These are phyloP conservation scores for Eimeria brunetti DNA, from an alignment of 169 alveolate species.

Conservation along the genomic window DNA sequence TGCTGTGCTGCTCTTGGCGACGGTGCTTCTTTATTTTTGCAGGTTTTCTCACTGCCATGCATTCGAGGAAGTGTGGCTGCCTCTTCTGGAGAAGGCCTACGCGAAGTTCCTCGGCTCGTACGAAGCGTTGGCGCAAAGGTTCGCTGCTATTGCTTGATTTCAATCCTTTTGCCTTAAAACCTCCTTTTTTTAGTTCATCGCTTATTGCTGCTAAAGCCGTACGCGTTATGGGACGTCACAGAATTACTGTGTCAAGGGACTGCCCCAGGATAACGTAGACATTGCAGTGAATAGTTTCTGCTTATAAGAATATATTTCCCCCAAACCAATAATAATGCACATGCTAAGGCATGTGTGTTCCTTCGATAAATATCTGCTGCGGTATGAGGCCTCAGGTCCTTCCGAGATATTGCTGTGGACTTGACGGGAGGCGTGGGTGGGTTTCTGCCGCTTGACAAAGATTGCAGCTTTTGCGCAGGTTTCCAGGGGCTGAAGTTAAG, in stretches of 20 bases:
- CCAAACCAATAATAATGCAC: no score
- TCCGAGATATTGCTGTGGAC: constrained; percentile 70
- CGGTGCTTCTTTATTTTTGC: background rate
- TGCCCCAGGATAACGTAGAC: background rate
- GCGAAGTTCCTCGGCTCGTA: constrained; percentile 80
- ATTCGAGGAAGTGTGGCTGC: constrained; percentile 75
- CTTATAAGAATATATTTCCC: background rate
- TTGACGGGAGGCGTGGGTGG: constrained; percentile 75
- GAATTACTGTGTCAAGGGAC: background rate
- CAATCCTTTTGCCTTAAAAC: no score
- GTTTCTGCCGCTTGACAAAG: background rate
- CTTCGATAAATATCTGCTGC: background rate
- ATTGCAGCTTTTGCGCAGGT: background rate
- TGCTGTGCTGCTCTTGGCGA: background rate
- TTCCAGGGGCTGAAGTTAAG: background rate
- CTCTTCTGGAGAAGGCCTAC: constrained; percentile 80
- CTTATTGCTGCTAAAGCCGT: no score
- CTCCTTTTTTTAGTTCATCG: no score
- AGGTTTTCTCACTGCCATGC: constrained; percentile 61
- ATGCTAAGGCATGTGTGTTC: no score
- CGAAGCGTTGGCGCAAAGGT: constrained; percentile 76
- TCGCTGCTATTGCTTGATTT: background rate
- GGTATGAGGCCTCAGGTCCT: constrained; percentile 10
- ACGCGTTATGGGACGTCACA: background rate
- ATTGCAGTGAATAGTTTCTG: background rate